A percentile compares a stretch with the other conserved stretches of the same genome.
Evolutionary conservation across 179 eudicot genomes (phyloP).

Genomic region (Patellifolia procumbens): DNA sequence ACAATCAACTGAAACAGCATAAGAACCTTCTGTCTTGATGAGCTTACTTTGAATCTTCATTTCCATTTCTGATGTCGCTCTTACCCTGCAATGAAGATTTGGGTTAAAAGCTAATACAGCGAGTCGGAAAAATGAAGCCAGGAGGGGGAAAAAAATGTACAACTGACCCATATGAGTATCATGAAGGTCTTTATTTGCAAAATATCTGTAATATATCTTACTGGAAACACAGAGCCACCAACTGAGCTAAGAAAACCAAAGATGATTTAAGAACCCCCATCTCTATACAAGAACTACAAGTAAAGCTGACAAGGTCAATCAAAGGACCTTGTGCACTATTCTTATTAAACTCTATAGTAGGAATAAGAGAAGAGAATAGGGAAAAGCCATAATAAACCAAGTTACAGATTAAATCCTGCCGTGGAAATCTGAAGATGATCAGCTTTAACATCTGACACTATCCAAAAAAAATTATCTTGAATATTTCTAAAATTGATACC

Average conservation of each 20-base stretch:
- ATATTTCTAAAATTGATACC: not conserved
- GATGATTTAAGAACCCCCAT: not conserved
- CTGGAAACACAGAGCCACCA: not conserved
- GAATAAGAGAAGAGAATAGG: not conserved
- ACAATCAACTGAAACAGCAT: conserved; percentile 4
- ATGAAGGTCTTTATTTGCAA: not conserved
- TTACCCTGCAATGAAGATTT: conserved; percentile 29
- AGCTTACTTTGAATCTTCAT: conserved; percentile 33
- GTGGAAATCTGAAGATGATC: not conserved
- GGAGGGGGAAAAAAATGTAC: not conserved
- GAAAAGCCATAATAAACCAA: not conserved
- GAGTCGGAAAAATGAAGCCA: not conserved
- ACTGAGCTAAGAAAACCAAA: not conserved
- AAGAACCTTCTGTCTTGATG: not conserved
- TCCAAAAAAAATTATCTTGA: not conserved
- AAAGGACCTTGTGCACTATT: conserved; percentile 1
- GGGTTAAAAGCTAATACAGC: conserved; percentile 17
- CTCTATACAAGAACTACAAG: not conserved
- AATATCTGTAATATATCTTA: not conserved
- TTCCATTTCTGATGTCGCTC: conserved; percentile 21
- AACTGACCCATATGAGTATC: not conserved
- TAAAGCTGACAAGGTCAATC: not conserved
- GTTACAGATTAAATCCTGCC: not conserved
- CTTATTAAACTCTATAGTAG: not conserved
- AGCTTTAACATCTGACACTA: not conserved